Percentiles rank a stretch among this genome's conserved stretches.
Conservation (phyloP, 1,284 basidiomycete genomes). For the Cutaneotrichosporon spelunceum region DNA sequence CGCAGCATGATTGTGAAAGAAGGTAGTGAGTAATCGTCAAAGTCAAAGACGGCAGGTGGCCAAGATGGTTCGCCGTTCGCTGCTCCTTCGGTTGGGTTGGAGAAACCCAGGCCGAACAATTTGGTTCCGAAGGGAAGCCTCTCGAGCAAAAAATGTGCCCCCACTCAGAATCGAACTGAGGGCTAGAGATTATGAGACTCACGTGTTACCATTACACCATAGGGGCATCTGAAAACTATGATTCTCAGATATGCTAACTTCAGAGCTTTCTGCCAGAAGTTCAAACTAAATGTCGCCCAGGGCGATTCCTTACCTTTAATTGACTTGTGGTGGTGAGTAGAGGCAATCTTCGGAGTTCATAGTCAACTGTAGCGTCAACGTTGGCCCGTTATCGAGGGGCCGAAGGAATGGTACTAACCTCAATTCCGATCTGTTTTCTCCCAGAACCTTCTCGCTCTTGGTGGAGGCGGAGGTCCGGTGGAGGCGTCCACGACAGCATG, state of each 20-base stretch:
- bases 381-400: neutral
- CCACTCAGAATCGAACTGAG: constrained; percentile 18
- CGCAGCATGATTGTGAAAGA: constrained; percentile 15
- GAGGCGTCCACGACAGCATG: neutral
- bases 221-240: neutral
- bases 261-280: no score
- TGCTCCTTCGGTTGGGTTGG: neutral
- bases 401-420: neutral
- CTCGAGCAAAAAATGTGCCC: constrained; percentile 10
- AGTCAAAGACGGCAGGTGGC: constrained; percentile 3
- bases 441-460: neutral
- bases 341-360: no score
- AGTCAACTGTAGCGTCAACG: neutral
- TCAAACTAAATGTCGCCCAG: no score
- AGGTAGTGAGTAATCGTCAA: neutral
- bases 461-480: neutral
- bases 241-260: neutral
- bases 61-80: neutral
- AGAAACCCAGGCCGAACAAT: constrained; percentile 7
- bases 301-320: no score
- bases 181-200: constrained; percentile 19
- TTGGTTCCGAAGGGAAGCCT: constrained; percentile 6
- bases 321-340: no score
- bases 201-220: constrained; percentile 19
- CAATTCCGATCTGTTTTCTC: neutral